Evolutionary conservation across 2,329 filamentous ascomycete genomes (phyloP), one percentile per base, ranked within the genome.

Genomic region (Cordyceps tenuipes): DNA sequence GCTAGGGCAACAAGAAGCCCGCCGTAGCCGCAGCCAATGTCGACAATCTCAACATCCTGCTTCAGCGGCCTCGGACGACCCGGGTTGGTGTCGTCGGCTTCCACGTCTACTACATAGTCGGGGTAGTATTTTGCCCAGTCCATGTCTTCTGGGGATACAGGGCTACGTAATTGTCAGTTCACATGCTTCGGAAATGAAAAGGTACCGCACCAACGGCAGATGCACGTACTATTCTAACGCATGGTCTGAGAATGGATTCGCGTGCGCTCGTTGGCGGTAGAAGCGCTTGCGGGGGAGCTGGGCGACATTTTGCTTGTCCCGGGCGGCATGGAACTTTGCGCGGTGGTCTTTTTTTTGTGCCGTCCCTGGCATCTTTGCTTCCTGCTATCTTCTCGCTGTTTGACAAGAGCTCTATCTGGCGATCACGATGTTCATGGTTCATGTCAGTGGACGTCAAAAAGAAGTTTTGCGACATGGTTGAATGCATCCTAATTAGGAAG

Each of bases 241-340:
- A 77, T 99, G 94, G 69, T 99, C 94, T 3, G 93, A 97, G 76
- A 99, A 99, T 7, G 93, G 92, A 77, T 99, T 99, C 64, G 94
- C 94, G 76, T 99, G 94, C 43, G 94, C 94, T 73, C 94, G 84
- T 75, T 99, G 94, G 60, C 94, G 85, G 73, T 96, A 99, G 77
- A 94, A 96, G 77, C 89, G 93, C 80, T 99, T 99, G 75, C 90
- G 88, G 10, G 94, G 94, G 68, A 97, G 76, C 67, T 85, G 81
- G 8, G 84, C 75, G 44, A 76, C 75, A 23, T 74, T 78, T 69
- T 82, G 78, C 63, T 82, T 76, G 43, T 75, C 74, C 56, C 79
- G 79, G 57, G 78, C 75, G 59, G 79, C 79, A 66, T 82, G 84
- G 69, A 88, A 89, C 62, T 82, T 81, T 61, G 85, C 81, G 64